phyloP scores from a whole-genome alignment of 1,284 basidiomycete species.

The Moesziomyces antarcticus region DNA sequence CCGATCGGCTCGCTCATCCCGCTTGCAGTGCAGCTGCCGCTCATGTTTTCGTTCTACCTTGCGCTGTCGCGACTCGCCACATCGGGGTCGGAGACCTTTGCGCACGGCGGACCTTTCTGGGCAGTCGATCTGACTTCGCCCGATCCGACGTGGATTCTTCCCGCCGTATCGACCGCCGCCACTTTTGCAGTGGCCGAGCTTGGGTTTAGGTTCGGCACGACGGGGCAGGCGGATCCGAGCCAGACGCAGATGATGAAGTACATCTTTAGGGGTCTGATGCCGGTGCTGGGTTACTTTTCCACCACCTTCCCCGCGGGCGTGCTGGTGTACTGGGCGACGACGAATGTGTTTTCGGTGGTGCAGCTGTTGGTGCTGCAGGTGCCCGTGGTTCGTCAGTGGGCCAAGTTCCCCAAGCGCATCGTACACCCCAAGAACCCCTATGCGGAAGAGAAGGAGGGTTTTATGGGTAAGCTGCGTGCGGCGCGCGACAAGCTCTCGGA shows the following conservation, averaged over 20 bases:
- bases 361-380: conserved; percentile 69
- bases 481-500: conserved; percentile 19
- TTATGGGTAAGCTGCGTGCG: conserved; percentile 41
- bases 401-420: conserved; percentile 50
- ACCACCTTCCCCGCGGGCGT: conserved; percentile 73
- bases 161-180: conserved; percentile 74
- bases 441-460: conserved; percentile 20
- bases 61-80: conserved; percentile 80
- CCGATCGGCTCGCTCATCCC: conserved; percentile 75
- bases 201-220: conserved; percentile 74
- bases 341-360: conserved; percentile 71
- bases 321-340: conserved; percentile 74
- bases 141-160: conserved; percentile 84
- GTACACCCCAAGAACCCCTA: conserved; percentile 50
- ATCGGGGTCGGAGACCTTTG: conserved; percentile 78
- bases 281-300: conserved; percentile 76
- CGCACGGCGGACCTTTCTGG: conserved; percentile 80
- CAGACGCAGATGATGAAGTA: conserved; percentile 79
- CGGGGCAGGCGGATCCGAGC: conserved; percentile 15
- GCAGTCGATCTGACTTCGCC: conserved; percentile 81
- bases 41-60: conserved; percentile 87
- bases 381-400: conserved; percentile 38
- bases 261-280: conserved; percentile 75
- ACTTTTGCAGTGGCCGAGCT: conserved; percentile 78
- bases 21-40: conserved; percentile 77